Percentiles rank a stretch among this genome's conserved stretches.
Conservation (phyloP, 306 rosid species). For the Fagus sylvatica region DNA sequence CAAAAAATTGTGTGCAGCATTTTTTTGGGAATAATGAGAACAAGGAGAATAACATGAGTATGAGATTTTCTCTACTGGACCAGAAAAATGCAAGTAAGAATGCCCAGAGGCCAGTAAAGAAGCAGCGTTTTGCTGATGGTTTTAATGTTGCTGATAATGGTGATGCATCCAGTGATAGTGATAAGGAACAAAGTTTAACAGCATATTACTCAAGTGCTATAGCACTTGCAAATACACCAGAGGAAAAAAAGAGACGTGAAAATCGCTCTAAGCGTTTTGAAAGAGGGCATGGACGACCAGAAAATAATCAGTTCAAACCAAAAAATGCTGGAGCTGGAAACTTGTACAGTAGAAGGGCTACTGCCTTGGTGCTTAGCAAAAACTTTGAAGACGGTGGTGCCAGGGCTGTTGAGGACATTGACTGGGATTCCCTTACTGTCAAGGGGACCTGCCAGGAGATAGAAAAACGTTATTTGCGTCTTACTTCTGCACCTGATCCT, state of each 20-base stretch:
- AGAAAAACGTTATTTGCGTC: slow-evolving; percentile 94
- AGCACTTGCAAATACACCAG: slow-evolving; percentile 74
- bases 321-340: slow-evolving; percentile 66
- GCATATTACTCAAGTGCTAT: slow-evolving; percentile 70
- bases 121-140: slow-evolving; percentile 71
- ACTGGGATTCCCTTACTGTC: slow-evolving; percentile 98
- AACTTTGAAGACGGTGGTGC: slow-evolving; percentile 68
- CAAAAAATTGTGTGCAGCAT: slow-evolving; percentile 45
- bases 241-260: slow-evolving; percentile 93
- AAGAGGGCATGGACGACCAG: slow-evolving; percentile 66
- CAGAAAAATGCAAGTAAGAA: slow-evolving; percentile 59
- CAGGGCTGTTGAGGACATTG: slow-evolving; percentile 98
- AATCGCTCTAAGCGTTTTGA: slow-evolving; percentile 93
- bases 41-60: slow-evolving; percentile 48
- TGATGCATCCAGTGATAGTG: slow-evolving; percentile 86
- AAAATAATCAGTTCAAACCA: slow-evolving; percentile 53
- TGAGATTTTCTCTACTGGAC: slow-evolving; percentile 50
- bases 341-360: slow-evolving; percentile 74
- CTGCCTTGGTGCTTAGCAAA: slow-evolving; percentile 74
- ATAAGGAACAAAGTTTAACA: slow-evolving; percentile 74
- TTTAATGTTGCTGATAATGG: slow-evolving; percentile 53
- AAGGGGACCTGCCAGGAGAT: slow-evolving; percentile 98
- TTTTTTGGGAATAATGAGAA: slow-evolving; percentile 51
- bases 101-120: slow-evolving; percentile 65
- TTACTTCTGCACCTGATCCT: slow-evolving; percentile 98